Base-by-base conservation (phyloP, 768 basidiomycete genomes). In the Amanita polypyramis region DNA sequence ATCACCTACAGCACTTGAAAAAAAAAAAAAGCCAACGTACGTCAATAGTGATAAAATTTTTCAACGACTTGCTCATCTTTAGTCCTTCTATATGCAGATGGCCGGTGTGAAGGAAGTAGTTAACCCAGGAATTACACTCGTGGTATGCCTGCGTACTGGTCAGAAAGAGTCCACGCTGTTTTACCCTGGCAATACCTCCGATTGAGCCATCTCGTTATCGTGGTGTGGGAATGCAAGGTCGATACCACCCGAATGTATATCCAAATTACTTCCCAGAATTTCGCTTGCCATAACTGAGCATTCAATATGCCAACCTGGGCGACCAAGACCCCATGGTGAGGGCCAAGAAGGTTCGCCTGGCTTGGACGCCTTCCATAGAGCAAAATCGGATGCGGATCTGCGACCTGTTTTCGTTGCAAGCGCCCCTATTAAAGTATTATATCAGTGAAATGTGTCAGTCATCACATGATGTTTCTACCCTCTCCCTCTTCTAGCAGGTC, bases 141-240 rank as follows among this genome's bases (percentile, higher is more conserved):
- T 97, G 92, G 66, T 88, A 96, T 2, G 96, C 95, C 94, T 97
- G 51, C 17, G 30, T 20, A 8, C 19, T 11, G 33, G 17, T 42
- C 6, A 42, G 39, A 21, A 14, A 6, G 27, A 20, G 11, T 12
- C 12, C 2, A n/a, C 15, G 5, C 11, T 35, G 2, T 35, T 45
- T 46, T 45, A 1, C 8, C 9, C 38, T 9, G 27, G 32, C 23
- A 43, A 52, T 64, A 83, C 95, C 81, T 98, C 96, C 43, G 90
- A 82, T 65, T 99, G 96, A 0, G 96, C 96, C 58, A 99, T 76
- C 68, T 99, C 96, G 62, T 99, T 99, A 63, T 98, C 95, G 61
- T 99, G 96, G 67, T 99, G 96, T 4, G 96, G 96, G 68, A 99
- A 99, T n/a, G 91, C 87, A 42, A 99, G 72, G 67, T 99, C 96